These are phyloP conservation scores for Flaveria sonorensis DNA, from an alignment of 129 eudicot species.

Conservation along the genomic window DNA sequence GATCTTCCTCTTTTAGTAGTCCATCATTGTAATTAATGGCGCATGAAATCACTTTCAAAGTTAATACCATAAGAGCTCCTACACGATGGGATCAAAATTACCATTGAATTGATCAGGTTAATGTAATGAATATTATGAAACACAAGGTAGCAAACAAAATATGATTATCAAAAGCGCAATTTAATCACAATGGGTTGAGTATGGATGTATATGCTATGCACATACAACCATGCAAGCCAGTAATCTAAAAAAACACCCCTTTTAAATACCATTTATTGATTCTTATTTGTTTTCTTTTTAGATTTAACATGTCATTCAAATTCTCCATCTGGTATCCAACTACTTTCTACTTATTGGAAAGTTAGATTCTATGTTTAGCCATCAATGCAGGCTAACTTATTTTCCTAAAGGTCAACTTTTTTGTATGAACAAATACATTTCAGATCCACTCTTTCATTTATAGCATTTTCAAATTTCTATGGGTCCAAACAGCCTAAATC, in stretches of 20 bases:
- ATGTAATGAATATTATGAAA: neutral
- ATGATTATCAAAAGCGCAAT: neutral
- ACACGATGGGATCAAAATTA: slow-evolving; percentile 11
- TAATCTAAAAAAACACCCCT: neutral
- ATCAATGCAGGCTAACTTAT: neutral
- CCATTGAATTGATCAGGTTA: slow-evolving; percentile 1
- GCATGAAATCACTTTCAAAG: slow-evolving; percentile 85
- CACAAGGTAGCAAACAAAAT: neutral
- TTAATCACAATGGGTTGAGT: slow-evolving; percentile 10
- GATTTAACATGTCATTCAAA: neutral
- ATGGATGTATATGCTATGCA: neutral
- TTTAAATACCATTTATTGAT: neutral
- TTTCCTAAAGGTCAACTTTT: neutral
- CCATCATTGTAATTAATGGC: slow-evolving; percentile 92
- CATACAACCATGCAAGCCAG: neutral
- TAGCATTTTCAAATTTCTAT: neutral
- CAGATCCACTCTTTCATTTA: neutral
- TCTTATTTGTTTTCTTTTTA: neutral
- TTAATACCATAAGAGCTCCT: slow-evolving; percentile 95
- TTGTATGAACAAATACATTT: neutral
- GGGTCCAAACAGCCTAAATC: neutral
- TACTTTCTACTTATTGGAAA: neutral
- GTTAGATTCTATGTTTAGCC: neutral
- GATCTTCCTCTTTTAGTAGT: slow-evolving; percentile 67
- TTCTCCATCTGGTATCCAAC: neutral